Conservation (phyloP, 1,139 yeast genomes). For the Taphrina communis region DNA sequence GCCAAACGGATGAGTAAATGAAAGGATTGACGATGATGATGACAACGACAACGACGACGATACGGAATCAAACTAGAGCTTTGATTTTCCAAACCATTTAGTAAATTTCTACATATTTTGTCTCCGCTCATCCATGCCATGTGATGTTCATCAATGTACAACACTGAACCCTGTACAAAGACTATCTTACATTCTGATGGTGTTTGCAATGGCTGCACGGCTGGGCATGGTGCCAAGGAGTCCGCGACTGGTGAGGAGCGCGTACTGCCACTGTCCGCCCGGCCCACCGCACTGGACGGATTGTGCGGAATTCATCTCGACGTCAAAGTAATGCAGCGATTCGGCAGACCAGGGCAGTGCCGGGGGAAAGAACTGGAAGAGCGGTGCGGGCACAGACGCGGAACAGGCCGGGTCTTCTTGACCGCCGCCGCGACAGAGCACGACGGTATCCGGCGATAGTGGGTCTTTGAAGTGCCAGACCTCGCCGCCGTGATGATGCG, state of each 20-base stretch:
- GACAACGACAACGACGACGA: background rate
- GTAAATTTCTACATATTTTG: background rate
- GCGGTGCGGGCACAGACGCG: background rate
- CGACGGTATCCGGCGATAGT: constrained; percentile 13
- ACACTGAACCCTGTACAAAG: too few species aligned
- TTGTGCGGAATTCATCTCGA: constrained; percentile 29
- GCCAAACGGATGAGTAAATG: constrained; percentile 33
- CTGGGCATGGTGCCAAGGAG: background rate
- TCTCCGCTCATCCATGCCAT: too few species aligned
- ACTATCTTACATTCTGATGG: background rate
- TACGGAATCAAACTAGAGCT: too few species aligned
- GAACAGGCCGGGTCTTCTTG: constrained; percentile 22
- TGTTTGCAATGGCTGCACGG: background rate
- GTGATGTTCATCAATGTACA: too few species aligned
- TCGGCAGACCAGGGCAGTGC: constrained; percentile 29
- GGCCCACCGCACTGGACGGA: constrained; percentile 31
- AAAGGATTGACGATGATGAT: background rate
- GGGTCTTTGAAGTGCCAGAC: constrained; percentile 37
- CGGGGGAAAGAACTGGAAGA: constrained; percentile 16
- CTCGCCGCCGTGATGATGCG: constrained; percentile 28
- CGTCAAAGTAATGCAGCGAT: constrained; percentile 27
- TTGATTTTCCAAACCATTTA: background rate
- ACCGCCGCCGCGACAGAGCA: constrained; percentile 19
- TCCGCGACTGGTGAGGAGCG: constrained; percentile 29
- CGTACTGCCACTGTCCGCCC: constrained; percentile 25